Percentiles rank a stretch among this genome's conserved stretches.
phyloP scores from a whole-genome alignment of 2,329 filamentous ascomycete species.

The Talaromyces amestolkiae region DNA sequence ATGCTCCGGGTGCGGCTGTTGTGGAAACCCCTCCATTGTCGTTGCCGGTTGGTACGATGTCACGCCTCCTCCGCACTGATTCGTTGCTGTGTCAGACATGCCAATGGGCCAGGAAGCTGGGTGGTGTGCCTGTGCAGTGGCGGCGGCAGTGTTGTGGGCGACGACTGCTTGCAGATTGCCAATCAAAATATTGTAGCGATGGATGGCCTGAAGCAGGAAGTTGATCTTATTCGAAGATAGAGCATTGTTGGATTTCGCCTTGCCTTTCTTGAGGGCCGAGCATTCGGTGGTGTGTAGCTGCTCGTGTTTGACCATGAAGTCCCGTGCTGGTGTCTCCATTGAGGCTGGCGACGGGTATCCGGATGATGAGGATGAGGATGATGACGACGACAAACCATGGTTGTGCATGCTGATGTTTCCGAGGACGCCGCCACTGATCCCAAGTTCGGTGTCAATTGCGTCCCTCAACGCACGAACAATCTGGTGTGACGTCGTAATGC shows the following conservation, averaged over 20 bases:
- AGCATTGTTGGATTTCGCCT: not conserved
- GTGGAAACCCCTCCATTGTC: not conserved
- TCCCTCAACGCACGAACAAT: slow-evolving; percentile 10
- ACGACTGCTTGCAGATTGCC: slow-evolving; percentile 3
- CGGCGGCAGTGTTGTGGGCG: not conserved
- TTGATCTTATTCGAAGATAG: slow-evolving; percentile 1
- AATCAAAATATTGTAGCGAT: slow-evolving; percentile 13
- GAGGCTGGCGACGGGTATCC: slow-evolving; percentile 1
- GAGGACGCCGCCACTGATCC: not conserved
- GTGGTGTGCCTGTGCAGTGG: not conserved
- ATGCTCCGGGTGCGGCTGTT: not conserved
- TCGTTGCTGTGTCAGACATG: not conserved
- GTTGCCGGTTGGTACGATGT: not conserved
- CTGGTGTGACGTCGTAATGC: slow-evolving; percentile 4
- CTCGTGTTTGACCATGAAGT: not conserved
- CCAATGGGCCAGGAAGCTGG: slow-evolving; percentile 8
- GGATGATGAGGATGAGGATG: not conserved
- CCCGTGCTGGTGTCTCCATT: not conserved
- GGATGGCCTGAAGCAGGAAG: not conserved
- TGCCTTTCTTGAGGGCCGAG: not conserved
- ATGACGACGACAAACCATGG: not conserved
- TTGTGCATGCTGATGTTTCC: slow-evolving; percentile 2
- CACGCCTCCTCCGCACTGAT: not conserved
- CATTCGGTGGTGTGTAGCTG: not conserved
- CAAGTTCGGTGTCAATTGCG: not conserved